Evolutionary conservation across 2,329 filamentous ascomycete species (phyloP).

Genomic region (Botrytis galanthina): DNA sequence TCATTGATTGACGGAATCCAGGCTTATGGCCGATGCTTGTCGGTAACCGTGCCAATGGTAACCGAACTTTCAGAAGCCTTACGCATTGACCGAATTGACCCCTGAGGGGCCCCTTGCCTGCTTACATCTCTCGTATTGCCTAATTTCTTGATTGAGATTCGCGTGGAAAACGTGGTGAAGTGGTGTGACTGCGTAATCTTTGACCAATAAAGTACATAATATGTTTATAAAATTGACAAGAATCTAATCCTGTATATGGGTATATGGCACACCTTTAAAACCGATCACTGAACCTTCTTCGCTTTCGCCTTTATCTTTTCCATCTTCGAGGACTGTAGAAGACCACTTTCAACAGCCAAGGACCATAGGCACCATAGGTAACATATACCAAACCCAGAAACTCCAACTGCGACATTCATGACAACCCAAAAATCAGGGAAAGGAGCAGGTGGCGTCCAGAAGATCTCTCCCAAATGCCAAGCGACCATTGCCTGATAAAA

Average conservation of each 20-base stretch:
- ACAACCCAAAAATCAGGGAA: constrained; percentile 97
- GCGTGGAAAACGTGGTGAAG: not conserved
- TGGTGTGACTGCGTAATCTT: not conserved
- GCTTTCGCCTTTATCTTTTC: constrained; percentile 30
- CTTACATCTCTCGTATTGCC: constrained; percentile 19
- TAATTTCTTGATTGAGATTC: not conserved
- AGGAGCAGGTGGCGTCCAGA: constrained; percentile 62
- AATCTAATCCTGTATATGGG: constrained; percentile 22
- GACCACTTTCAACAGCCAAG: constrained; percentile 53
- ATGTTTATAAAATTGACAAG: constrained; percentile 9
- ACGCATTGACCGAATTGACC: constrained; percentile 8
- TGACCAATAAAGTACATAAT: constrained; percentile 8
- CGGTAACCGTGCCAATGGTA: constrained; percentile 1
- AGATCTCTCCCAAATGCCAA: constrained; percentile 78
- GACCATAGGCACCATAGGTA: constrained; percentile 89
- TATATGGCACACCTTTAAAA: constrained; percentile 33
- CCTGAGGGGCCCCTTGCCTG: not conserved
- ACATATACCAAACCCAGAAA: constrained; percentile 79
- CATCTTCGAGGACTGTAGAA: constrained; percentile 26
- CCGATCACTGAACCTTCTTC: constrained; percentile 30
- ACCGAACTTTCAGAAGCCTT: constrained; percentile 6
- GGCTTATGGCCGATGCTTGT: constrained; percentile 5
- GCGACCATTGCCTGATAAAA: constrained; percentile 76
- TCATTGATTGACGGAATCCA: constrained; percentile 4
- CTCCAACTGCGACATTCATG: constrained; percentile 81